A percentile compares a stretch with the other conserved stretches of the same genome.
Conservation (phyloP, 106 monocot species). For the Agapanthus africanus region DNA sequence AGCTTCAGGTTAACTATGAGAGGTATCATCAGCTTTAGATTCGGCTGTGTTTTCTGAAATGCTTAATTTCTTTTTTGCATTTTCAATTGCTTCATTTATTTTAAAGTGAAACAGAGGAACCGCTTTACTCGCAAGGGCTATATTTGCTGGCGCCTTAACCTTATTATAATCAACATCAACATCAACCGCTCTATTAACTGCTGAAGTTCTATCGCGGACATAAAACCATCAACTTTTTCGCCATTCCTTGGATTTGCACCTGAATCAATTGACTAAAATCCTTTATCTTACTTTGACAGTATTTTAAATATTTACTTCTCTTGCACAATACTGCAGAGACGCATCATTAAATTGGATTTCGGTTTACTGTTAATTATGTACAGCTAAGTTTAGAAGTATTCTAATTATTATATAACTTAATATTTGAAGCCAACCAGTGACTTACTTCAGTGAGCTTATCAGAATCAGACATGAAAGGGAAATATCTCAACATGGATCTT, state of each 20-base stretch:
- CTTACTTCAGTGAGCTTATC: too few species aligned
- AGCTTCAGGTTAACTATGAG: not conserved
- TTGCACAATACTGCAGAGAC: not conserved
- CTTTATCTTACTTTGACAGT: not conserved
- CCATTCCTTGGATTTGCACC: not conserved
- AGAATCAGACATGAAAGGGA: too few species aligned
- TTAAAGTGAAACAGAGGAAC: not conserved
- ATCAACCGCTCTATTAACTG: conserved; percentile 30
- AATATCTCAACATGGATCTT: too few species aligned
- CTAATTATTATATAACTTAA: not conserved
- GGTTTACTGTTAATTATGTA: not conserved
- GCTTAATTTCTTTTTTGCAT: conserved; percentile 13
- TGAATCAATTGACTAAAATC: not conserved
- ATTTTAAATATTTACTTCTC: not conserved
- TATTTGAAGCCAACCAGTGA: too few species aligned
- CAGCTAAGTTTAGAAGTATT: not conserved
- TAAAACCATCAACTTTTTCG: conserved; percentile 19
- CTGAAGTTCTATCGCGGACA: conserved; percentile 58
- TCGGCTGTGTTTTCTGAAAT: conserved; percentile 1
- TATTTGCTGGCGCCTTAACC: conserved; percentile 27
- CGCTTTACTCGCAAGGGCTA: conserved; percentile 21
- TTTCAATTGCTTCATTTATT: conserved; percentile 12
- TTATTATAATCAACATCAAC: conserved; percentile 15
- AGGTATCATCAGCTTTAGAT: conserved; percentile 5
- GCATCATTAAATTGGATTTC: not conserved